Evolutionary conservation across 2,329 filamentous ascomycete species (phyloP), one percentile per base, ranked within the genome.

Genomic region (Tolypocladium endophyticum): DNA sequence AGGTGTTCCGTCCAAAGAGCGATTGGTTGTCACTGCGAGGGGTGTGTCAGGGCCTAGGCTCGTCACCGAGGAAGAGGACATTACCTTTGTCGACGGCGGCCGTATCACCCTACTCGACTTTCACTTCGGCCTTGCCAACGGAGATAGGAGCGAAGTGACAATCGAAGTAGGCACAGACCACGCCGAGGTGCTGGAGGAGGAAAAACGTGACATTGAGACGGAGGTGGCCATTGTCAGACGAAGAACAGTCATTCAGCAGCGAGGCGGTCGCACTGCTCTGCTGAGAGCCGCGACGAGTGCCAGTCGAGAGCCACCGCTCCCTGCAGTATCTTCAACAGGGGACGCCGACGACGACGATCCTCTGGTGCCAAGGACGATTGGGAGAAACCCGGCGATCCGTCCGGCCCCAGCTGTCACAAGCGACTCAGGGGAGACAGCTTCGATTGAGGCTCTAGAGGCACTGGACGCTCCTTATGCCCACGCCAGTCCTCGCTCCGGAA

Each of bases 221-320:
- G 89, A 92, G 70, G 89, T 94, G 25, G 90, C 89, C 63, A 85
- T 93, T 65, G 88, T 90, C 57, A 82, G 89, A 64, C 81, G 88
- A 63, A 81, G 89, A 64, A 92, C 89, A 3, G 86, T 89, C 20
- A 81, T 87, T 41, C 84, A 87, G 66, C 81, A 81, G 57, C 78
- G 81, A 64, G 80, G 79, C 25, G 72, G 75, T 60, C 72, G 80
- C 61, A 71, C 73, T 56, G 75, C 76, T 59, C 68, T 85, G 39
- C 76, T 82, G 62, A 77, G 80, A 55, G 72, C 81, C 30, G 73
- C 79, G 12, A 81, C 82, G 2, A 77, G 74, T 9, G 73, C 77
- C 65, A 61, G 70, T 66, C 55, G 62, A 55, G 54, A 64, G 58
- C 59, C 64, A 45, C 61, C 63, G 16, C 61, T 68, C 54, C 74